Percentiles rank a stretch among this genome's conserved stretches.
Conservation (phyloP, 2,329 filamentous ascomycete genomes). For the Colletotrichum endophyticum region DNA sequence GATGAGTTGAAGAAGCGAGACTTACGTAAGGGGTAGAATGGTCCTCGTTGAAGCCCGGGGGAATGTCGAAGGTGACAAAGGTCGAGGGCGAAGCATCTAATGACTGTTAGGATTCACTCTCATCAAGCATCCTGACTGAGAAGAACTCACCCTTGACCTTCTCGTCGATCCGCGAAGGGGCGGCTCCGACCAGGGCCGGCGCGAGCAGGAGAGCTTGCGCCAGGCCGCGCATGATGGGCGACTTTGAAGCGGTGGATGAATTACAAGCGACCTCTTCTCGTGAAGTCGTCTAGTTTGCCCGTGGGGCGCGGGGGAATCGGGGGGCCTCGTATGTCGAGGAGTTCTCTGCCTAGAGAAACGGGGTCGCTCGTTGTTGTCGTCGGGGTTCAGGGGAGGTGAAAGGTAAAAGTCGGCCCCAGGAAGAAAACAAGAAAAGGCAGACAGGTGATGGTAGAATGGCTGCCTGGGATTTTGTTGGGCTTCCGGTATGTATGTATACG, state of each 20-base stretch:
- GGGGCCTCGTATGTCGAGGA: neutral
- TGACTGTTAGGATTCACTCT: neutral
- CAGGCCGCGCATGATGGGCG: conserved; percentile 13
- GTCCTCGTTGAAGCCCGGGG: conserved; percentile 9
- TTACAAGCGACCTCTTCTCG: neutral
- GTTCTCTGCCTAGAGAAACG: neutral
- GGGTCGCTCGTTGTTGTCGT: neutral
- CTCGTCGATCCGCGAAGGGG: conserved; percentile 10
- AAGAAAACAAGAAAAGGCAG: neutral
- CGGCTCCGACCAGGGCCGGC: conserved; percentile 37
- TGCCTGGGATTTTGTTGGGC: neutral
- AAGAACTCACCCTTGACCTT: neutral
- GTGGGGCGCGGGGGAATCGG: neutral
- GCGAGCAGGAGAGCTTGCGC: conserved; percentile 34
- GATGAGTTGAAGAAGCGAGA: neutral
- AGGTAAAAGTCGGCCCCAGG: neutral
- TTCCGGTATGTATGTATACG: neutral
- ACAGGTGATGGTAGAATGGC: neutral
- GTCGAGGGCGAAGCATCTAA: conserved; percentile 6
- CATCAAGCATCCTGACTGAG: neutral
- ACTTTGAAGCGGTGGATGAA: neutral
- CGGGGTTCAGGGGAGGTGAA: neutral
- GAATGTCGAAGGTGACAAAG: conserved; percentile 21
- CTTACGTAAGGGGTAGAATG: conserved; percentile 6
- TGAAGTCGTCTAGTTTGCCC: neutral